Base-by-base conservation (phyloP, 2,329 filamentous ascomycete genomes). In the Pseudogymnoascus sp. region DNA sequence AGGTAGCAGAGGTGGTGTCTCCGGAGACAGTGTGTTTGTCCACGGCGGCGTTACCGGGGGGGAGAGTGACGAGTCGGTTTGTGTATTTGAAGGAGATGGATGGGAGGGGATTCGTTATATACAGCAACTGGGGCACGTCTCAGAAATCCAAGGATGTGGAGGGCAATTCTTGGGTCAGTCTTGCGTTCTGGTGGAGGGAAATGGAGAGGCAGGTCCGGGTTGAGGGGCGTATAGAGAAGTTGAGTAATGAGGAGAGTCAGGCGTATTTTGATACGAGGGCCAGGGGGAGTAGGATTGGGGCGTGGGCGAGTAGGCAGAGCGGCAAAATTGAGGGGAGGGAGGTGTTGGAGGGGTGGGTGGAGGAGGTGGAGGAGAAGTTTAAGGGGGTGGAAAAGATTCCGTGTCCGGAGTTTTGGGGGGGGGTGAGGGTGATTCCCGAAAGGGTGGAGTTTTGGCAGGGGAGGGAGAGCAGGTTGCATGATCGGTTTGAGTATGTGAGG, bases 11-110 rank as follows among this genome's bases (percentile, higher is more conserved):
- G 26, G 83, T 92, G 57, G 79, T 86, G 53, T 89, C 96, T 69
- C 93, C 93, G 1, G 95, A 99, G 76, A 90, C 95, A 0, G 92
- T 91, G 71, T 92, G 88, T 1, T 81, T 99, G 1, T 89, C 92
- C 3, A 99, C 95, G 0, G 92, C 93, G 0, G 80, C 82, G 23
- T 82, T 97, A 4, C 93, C 93, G 1, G 89, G 86, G 0, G 95
- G 95, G 65, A 87, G 89, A 57, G 89, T 97, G 19, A 91, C 87
- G 57, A 87, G 90, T 3, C 90, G 95, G 65, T 83, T 91, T 69
- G 91, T 99, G 38, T 99, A 97, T 77, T 83, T 99, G 68, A 99
- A 99, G 78, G 95, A 97, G 79, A 85, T 97, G 23, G 93, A 97
- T 75, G 70, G 76, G 4, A 76, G 75, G 19, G 92, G 93, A 15